Percentiles rank a stretch among this genome's conserved stretches.
Conservation (phyloP, 2,329 filamentous ascomycete genomes). For the Penicillium vulpinum region DNA sequence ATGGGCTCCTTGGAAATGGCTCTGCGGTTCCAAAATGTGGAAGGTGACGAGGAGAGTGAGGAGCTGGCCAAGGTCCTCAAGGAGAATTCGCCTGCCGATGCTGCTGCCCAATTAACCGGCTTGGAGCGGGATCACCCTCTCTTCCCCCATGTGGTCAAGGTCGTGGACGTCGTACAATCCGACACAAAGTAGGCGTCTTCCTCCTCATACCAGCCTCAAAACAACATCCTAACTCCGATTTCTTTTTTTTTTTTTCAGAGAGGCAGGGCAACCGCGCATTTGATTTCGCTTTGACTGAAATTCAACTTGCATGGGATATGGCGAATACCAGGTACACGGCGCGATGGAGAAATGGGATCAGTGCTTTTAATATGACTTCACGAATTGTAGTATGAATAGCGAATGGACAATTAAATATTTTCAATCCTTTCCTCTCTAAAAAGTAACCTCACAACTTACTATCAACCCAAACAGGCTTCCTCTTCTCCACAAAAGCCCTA, state of each 20-base stretch:
- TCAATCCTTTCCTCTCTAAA: neutral
- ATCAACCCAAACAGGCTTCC: conserved; percentile 62
- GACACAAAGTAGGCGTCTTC: conserved; percentile 40
- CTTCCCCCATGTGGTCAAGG: conserved; percentile 70
- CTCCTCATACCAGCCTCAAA: neutral
- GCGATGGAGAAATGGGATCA: conserved; percentile 24
- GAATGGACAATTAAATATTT: conserved; percentile 2
- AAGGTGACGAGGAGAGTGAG: conserved; percentile 84
- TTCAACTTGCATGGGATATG: conserved; percentile 32
- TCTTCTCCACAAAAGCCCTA: conserved; percentile 73
- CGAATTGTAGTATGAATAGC: conserved; percentile 16
- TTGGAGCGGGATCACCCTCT: conserved; percentile 75
- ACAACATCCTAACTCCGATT: conserved; percentile 14
- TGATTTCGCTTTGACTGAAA: conserved; percentile 22
- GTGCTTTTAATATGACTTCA: conserved; percentile 19
- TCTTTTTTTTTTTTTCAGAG: conserved; percentile 28
- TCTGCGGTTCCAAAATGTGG: conserved; percentile 91
- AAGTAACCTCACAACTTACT: conserved; percentile 37
- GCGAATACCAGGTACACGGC: conserved; percentile 31
- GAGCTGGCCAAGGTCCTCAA: conserved; percentile 86
- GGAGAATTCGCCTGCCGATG: conserved; percentile 68
- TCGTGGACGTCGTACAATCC: conserved; percentile 79
- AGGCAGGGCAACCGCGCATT: conserved; percentile 30
- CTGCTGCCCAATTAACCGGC: conserved; percentile 78
- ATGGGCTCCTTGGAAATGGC: conserved; percentile 86